Evolutionary conservation across 169 alveolate genomes (phyloP), one percentile per base, ranked within the genome.

Genomic region (Ophryocystis elektroscirrha): DNA sequence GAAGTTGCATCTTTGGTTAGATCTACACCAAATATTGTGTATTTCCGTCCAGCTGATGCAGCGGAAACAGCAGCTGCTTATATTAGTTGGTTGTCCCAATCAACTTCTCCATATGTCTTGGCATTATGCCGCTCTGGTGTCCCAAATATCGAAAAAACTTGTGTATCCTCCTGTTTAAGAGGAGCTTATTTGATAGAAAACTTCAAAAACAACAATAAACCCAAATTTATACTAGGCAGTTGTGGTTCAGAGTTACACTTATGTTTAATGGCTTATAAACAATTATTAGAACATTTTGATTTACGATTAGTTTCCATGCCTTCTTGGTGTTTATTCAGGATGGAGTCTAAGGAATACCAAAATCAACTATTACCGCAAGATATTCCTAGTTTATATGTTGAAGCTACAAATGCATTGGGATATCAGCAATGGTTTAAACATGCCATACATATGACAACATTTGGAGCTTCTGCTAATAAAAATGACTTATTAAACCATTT

Each of bases 261-360:
- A 42, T 55, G 73, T 48, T 56, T 63, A n/a, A 71, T 56, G 32
- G 76, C 81, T 4, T 53, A 51, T 48, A 42, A 63, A 26, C 45
- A 53, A 48, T 43, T 67, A 50, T 56, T 60, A 47, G 59, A 52
- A 27, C 56, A 55, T 30, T 48, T 38, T 35, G 54, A 63, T 48
- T 73, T 67, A 4, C 78, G 84, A 36, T 51, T 70, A 30, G 80
- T 74, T 16, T 70, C 80, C 16, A 61, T 74, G 53, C 77, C 77
- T 16, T 70, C 74, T 48, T 74, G 79, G 80, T 70, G 59, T 20
- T 54, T 70, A 32, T 69, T 69, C 49, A 65, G 48, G 35, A 65
- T 61, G 35, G 79, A 74, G 59, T 32, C 63, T 9, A 54, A 53
- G 38, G 67, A 50, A 12, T 63, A 63, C 53, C 57, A 55, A 56